These are phyloP conservation scores for Obba rivulosa DNA, from an alignment of 768 basidiomycete species.

Conservation along the genomic window DNA sequence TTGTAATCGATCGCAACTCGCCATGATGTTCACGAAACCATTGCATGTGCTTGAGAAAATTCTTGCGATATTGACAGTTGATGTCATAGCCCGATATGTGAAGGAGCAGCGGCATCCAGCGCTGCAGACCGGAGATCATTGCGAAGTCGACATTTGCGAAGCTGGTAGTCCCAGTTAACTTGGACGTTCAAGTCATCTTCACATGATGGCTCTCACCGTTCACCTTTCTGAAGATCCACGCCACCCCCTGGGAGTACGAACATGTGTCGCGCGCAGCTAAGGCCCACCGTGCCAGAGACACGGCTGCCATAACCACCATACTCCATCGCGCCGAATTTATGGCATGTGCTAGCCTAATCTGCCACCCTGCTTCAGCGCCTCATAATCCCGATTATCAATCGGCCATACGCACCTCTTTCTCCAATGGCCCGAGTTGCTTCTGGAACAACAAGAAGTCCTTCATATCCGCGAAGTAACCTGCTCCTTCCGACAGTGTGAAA, in stretches of 20 bases:
- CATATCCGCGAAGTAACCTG: conserved; percentile 9
- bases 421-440: not conserved
- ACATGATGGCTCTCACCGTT: conserved; percentile 5
- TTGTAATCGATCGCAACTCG: not conserved
- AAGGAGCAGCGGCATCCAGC: conserved; percentile 5
- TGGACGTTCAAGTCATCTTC: not conserved
- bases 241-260: conserved; percentile 9
- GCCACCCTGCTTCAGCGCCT: not conserved
- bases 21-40: conserved; percentile 1
- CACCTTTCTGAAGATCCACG: conserved; percentile 15
- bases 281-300: conserved; percentile 10
- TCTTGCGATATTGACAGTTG: conserved; percentile 18
- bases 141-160: conserved; percentile 11
- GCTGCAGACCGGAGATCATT: conserved; percentile 6
- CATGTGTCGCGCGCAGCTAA: conserved; percentile 14
- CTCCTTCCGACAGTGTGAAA: conserved; percentile 7
- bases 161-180: not conserved
- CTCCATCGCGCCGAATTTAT: conserved; percentile 14
- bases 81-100: conserved; percentile 20
- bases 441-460: conserved; percentile 3
- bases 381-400: not conserved
- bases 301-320: conserved; percentile 4
- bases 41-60: conserved; percentile 5
- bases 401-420: conserved; percentile 5
- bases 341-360: conserved; percentile 9